Base-by-base conservation (phyloP, 164 flowering plant genomes). In the Magnolia officinalis region DNA sequence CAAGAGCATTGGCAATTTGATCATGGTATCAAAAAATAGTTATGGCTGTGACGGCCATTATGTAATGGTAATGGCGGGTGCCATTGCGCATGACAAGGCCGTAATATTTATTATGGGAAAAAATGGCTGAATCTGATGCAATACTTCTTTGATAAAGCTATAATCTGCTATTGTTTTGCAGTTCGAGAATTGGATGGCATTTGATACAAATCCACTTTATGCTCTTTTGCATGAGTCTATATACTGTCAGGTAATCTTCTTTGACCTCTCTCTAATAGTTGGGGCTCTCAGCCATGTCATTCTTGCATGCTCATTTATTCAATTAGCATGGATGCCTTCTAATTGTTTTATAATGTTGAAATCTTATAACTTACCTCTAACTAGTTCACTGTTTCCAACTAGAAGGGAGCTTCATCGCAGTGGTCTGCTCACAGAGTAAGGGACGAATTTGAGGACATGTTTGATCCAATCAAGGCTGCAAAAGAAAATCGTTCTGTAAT, bases 371-470 rank as follows among this genome's bases (percentile, higher is more conserved):
- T 52, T 19, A 63, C 6, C n/a, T 64, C 71, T 70, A 72, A 74
- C 58, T 51, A 14, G 23, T 71, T 71, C 2, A 66, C 76, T 81
- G 11, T 23, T 59, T 80, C 59, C 70, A n/a, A 74, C n/a, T 45
- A 77, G 23, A 72, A 96, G 99, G 99, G 97, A 76, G 89, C 88
- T 77, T 79, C 97, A 51, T 91, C 98, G 72, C 78, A 65, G 65
- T 96, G 99, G 99, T 85, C 97, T 78, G 98, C 98, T 78, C 81
- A 94, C 55, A 88, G 91, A 86, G 80, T 94, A 78, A 85, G 91
- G 82, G 79, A 77, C 37, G 90, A 89, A 72, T 61, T 82, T 65
- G 92, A 83, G 24, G 73, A 74, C 67, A 78, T 80, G 63, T 91
- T 96, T 81, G 90, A 96, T 86, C 93, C 97, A 76, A 70, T 90